Conservation (phyloP, 2,329 filamentous ascomycete genomes). For the Xylariaceae sp. region DNA sequence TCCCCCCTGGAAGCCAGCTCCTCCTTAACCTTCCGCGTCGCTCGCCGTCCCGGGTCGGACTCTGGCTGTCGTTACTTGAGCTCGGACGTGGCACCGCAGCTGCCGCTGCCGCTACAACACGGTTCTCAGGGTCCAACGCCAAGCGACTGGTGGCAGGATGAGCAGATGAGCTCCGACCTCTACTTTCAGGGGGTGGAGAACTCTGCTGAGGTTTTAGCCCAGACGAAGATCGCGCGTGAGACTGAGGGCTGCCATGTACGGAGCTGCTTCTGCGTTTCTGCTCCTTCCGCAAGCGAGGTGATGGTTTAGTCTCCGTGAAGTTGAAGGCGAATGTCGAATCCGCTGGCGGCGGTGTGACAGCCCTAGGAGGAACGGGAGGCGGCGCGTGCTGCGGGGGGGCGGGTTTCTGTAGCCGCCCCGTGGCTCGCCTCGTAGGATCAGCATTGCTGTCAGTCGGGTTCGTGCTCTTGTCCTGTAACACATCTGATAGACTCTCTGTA, state of each 20-base stretch:
- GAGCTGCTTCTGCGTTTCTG: constrained; percentile 40
- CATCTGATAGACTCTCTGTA: not conserved
- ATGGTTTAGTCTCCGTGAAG: constrained; percentile 36
- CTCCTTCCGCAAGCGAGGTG: constrained; percentile 35
- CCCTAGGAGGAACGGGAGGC: constrained; percentile 29
- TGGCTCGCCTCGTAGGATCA: constrained; percentile 6
- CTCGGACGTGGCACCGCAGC: constrained; percentile 37
- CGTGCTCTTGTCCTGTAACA: not conserved
- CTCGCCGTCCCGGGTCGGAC: constrained; percentile 45
- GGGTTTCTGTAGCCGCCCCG: constrained; percentile 33
- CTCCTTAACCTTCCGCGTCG: constrained; percentile 53
- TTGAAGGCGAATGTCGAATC: constrained; percentile 28
- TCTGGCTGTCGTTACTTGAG: constrained; percentile 51
- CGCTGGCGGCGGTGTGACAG: constrained; percentile 27
- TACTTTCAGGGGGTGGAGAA: constrained; percentile 44
- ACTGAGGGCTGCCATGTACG: constrained; percentile 23
- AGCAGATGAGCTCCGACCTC: constrained; percentile 56
- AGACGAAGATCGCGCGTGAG: constrained; percentile 17
- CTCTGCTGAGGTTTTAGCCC: constrained; percentile 28
- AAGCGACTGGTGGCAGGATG: constrained; percentile 47
- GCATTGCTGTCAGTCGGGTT: constrained; percentile 18
- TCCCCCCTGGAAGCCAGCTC: constrained; percentile 60
- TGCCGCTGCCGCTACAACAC: constrained; percentile 39
- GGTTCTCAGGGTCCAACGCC: constrained; percentile 37
- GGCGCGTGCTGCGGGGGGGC: constrained; percentile 30